phyloP scores from a whole-genome alignment of 2,329 filamentous ascomycete genomes.

The Dactylonectria estremocensis region DNA sequence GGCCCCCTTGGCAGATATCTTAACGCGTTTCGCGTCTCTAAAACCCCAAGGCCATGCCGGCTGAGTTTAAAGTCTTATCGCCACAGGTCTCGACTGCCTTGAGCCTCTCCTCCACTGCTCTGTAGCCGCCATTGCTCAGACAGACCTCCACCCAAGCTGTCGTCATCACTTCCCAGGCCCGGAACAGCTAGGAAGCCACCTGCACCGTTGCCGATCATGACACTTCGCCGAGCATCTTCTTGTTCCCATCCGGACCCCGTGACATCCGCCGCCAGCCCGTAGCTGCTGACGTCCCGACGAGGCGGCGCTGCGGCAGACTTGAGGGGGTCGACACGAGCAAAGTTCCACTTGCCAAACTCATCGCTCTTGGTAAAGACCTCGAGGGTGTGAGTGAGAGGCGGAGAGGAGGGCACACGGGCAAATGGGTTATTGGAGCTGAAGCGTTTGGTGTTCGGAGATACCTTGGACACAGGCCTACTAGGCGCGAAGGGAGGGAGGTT shows the following conservation, averaged over 20 bases:
- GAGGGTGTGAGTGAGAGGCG: constrained; percentile 67
- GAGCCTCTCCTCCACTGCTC: constrained; percentile 59
- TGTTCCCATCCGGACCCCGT: constrained; percentile 65
- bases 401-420: constrained; percentile 54
- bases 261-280: constrained; percentile 70
- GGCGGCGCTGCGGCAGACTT: constrained; percentile 42
- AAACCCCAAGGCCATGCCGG: too few relatives aligned
- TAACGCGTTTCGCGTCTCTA: too few relatives aligned
- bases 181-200: constrained; percentile 70
- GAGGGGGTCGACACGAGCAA: constrained; percentile 63
- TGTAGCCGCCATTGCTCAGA: constrained; percentile 50
- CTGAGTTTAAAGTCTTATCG: too few relatives aligned
- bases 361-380: constrained; percentile 74
- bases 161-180: constrained; percentile 40
- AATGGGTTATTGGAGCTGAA: constrained; percentile 76
- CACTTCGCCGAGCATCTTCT: constrained; percentile 67
- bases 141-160: constrained; percentile 29
- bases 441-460: constrained; percentile 54
- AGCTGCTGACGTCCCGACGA: constrained; percentile 68
- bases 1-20: too few relatives aligned
- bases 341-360: constrained; percentile 72
- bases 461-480: constrained; percentile 50
- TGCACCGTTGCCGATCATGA: constrained; percentile 67
- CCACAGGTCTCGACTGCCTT: constrained; percentile 45
- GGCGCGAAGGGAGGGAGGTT: constrained; percentile 45